phyloP scores from a whole-genome alignment of 345 rosid genomes.

The Camelina neglecta region DNA sequence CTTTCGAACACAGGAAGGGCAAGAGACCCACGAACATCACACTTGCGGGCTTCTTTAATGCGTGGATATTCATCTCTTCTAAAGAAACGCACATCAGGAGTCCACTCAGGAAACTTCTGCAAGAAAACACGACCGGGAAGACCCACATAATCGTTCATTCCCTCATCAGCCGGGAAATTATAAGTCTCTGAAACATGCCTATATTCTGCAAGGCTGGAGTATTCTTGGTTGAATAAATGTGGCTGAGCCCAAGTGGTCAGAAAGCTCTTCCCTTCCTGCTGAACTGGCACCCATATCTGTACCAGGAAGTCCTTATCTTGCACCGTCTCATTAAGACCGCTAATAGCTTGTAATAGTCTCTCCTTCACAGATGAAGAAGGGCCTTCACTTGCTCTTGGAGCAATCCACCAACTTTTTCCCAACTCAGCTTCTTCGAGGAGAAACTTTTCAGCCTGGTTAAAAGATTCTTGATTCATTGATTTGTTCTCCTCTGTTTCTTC shows the following conservation, averaged over 20 bases:
- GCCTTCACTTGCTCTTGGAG: conserved; percentile 47
- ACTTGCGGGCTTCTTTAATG: conserved; percentile 59
- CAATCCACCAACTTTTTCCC: conserved; percentile 72
- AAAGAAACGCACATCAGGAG: conserved; percentile 94
- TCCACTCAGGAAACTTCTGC: conserved; percentile 87
- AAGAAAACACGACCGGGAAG: conserved; percentile 87
- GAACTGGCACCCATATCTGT: conserved; percentile 88
- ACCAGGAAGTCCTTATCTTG: conserved; percentile 66
- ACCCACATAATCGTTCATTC: conserved; percentile 60
- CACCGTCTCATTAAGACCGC: conserved; percentile 57
- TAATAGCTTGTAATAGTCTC: conserved; percentile 61
- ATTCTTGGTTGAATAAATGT: conserved; percentile 55
- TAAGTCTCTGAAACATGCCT: conserved; percentile 70
- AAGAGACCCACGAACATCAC: conserved; percentile 76
- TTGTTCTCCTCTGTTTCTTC: conserved; percentile 44
- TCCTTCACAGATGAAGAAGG: conserved; percentile 58
- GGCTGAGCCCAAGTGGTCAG: conserved; percentile 85
- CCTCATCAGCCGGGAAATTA: conserved; percentile 75
- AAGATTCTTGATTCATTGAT: conserved; percentile 31
- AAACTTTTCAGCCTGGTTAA: conserved; percentile 33
- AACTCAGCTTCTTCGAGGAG: conserved; percentile 53
- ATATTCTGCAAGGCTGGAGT: conserved; percentile 66
- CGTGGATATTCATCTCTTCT: conserved; percentile 77
- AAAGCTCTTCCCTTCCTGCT: conserved; percentile 62
- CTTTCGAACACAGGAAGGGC: conserved; percentile 87